Evolutionary conservation across 2,329 filamentous ascomycete genomes (phyloP), one percentile per base, ranked within the genome.

Genomic region (Nectriaceae sp.): DNA sequence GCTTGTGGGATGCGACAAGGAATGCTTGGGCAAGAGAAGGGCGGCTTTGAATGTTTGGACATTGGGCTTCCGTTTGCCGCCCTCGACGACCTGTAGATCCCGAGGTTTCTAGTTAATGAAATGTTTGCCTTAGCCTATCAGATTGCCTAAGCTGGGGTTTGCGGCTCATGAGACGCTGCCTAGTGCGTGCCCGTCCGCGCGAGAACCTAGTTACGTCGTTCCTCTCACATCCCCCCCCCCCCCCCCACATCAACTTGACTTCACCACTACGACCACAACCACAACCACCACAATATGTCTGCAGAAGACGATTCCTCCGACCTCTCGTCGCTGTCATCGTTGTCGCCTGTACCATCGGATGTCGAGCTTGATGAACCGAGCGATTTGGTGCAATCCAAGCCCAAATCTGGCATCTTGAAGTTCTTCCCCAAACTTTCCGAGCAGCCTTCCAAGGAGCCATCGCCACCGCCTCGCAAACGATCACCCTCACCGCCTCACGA

Each of bases 401-500:
- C 57, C 68, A 80, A 82, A 57, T 70, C 75, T 60, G 82, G 83
- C 52, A 86, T 87, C 56, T 72, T 85, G 49, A 85, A 85, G 71
- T 87, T 85, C 78, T 86, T 87, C 71, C 75, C 81, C 57, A 84
- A 83, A 65, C 63, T 77, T 47, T 74, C 76, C 61, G 73, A 77
- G 59, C 62, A 70, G 53, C 64, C 78, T 52, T 72, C 78, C 62
- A 80, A 79, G 70, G 78, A 83, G 62, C 72, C 77, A 45, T 82
- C 84, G 59, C 84, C 87, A 54, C 84, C 84, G 49, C 78, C 84
- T 63, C 84, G 83, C 64, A 95, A 94, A 77, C 81, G 93, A 67
- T 85, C 88, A 49, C 86, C 90, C 18, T 97, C 92, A 57, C 93
- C 93, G 59, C 86, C 90, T 8, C 93, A 97, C 70, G 90, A 96